Evolutionary conservation across 208 protist species (phyloP).

Genomic region (Crithidia fasciculata): DNA sequence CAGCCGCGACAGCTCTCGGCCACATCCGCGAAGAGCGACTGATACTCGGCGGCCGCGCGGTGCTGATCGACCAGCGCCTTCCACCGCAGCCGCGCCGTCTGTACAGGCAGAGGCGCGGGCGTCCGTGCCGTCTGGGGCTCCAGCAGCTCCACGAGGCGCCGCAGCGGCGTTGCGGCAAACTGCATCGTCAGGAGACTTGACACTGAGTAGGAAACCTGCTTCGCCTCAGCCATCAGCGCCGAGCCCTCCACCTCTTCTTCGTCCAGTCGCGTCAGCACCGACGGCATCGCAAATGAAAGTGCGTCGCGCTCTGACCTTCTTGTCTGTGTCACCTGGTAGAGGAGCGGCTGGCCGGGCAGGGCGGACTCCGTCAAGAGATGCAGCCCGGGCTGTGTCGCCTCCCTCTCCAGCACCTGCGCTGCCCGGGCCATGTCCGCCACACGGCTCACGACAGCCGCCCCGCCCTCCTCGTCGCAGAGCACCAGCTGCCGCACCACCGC

Average conservation of each 20-base stretch:
- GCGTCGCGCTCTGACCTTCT: constrained; percentile 30
- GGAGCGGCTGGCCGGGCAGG: constrained; percentile 42
- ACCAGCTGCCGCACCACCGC: constrained; percentile 56
- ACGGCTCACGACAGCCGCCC: constrained; percentile 24
- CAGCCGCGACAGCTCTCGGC: constrained; percentile 23
- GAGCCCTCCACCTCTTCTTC: constrained; percentile 25
- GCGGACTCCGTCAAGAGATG: constrained; percentile 58
- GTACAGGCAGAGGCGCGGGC: background rate
- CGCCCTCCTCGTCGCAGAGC: constrained; percentile 38
- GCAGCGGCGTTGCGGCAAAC: constrained; percentile 32
- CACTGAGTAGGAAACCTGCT: constrained; percentile 23
- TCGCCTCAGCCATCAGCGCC: constrained; percentile 46
- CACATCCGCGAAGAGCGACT: constrained; percentile 34
- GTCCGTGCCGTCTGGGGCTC: background rate
- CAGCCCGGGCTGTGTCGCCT: constrained; percentile 56
- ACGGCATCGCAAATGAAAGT: constrained; percentile 27
- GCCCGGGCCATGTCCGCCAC: constrained; percentile 45
- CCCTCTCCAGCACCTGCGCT: constrained; percentile 41
- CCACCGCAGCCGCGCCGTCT: constrained; percentile 23
- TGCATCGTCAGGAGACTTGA: constrained; percentile 49
- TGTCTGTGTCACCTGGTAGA: constrained; percentile 36
- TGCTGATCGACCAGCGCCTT: constrained; percentile 30
- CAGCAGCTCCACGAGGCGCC: constrained; percentile 36
- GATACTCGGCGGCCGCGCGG: constrained; percentile 24
- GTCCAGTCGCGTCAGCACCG: constrained; percentile 20